A percentile compares a stretch with the other conserved stretches of the same genome.
phyloP scores from a whole-genome alignment of 176 grass and related monocot species.

The Chrysopogon serrulatus region DNA sequence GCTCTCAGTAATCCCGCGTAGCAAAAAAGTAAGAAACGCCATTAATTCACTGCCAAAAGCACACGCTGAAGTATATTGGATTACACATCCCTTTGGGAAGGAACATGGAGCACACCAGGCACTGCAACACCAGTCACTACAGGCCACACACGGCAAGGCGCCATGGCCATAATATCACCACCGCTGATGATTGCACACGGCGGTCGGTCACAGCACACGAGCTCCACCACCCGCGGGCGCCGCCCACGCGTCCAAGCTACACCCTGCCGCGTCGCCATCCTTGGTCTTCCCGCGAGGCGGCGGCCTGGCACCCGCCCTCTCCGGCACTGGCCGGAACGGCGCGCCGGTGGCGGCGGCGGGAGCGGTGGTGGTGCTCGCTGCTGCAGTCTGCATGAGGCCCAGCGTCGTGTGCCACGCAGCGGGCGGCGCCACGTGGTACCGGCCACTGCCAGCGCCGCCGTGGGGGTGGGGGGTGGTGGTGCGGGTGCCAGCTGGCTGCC shows the following conservation, averaged over 20 bases:
- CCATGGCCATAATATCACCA: background rate
- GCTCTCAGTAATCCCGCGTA: too few species aligned
- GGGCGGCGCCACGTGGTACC: background rate
- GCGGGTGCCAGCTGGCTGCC: slow-evolving; percentile 5
- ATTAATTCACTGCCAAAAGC: background rate
- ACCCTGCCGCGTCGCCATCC: slow-evolving; percentile 39
- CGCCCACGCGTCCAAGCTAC: slow-evolving; percentile 52
- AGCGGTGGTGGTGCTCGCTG: background rate
- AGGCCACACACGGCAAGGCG: background rate
- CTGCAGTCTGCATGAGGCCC: slow-evolving; percentile 76
- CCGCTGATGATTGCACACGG: background rate
- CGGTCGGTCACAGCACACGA: slow-evolving; percentile 42
- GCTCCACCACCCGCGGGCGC: slow-evolving; percentile 31
- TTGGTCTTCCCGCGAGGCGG: background rate
- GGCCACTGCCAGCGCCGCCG: background rate
- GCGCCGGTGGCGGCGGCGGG: background rate
- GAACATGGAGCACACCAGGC: background rate
- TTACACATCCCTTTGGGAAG: background rate
- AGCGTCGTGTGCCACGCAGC: slow-evolving; percentile 53
- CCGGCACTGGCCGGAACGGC: slow-evolving; percentile 24
- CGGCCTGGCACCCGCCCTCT: slow-evolving; percentile 14
- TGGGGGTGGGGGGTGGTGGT: too few species aligned
- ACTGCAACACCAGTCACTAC: background rate
- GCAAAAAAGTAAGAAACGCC: background rate
- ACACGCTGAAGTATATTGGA: background rate